Base-by-base conservation (phyloP, 1,139 yeast genomes). In the Pichia sp. region DNA sequence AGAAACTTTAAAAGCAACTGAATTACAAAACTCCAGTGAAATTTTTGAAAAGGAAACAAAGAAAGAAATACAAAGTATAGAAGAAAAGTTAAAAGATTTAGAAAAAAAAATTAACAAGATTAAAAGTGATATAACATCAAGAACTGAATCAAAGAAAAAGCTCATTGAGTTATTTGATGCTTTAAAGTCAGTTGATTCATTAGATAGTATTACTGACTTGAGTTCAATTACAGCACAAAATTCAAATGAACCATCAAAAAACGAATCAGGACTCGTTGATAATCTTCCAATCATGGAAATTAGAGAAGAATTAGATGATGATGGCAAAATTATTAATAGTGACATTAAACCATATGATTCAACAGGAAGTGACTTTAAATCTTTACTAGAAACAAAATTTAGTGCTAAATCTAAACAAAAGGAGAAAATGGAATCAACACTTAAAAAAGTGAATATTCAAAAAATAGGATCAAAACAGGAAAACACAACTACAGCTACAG, bases 231-330 rank as follows among this genome's bases (percentile, higher is more conserved):
- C 35, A 32, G 13, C 20, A 4, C 6, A 7, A 16, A 7, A 7
- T 2, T 32, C 7, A 18, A 16, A 32, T 18, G 7, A 18, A 7
- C 11, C 36, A 16, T 18, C 15, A 32, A 18, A 32, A 7, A 11
- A 32, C 7, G 36, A 16, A 4, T 7, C 1, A 9, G 36, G 18
- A 1, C 11, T 18, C 4, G 3, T 4, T 16, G 7, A 16, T 11
- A 15, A 32, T n/a, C 62, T 81, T 4, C 88, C 87, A 0, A 65
- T 81, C 18, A 80, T 89, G 82, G 97, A 89, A 50, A 89, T 89
- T 23, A 74, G 82, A 45, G 97, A 90, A 61, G 89, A 85, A 48
- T 66, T 90, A 39, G 96, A 89, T 63, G 95, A 85, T 1, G 80
- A 85, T 13, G 96, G 81, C 0, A 80, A 84, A 53, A 72, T 88